Conservation (phyloP, 495 filamentous ascomycete genomes). For the Penicillium cinerascens region DNA sequence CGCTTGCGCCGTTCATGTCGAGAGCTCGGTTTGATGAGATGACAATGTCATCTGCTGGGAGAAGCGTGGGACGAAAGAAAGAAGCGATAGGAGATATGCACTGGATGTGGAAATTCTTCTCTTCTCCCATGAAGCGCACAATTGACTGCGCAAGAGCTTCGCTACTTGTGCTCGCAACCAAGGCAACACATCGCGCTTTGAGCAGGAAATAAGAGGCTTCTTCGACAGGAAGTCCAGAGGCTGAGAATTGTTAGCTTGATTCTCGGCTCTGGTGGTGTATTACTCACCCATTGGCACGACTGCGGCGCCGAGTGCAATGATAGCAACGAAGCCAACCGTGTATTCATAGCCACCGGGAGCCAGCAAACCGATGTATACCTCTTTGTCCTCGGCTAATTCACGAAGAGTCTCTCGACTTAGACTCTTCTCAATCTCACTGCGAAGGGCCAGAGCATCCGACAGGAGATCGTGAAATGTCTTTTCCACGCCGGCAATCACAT, state of each 20-base stretch:
- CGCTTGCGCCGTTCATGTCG: slow-evolving; percentile 24
- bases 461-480: slow-evolving; percentile 26
- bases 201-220: slow-evolving; percentile 44
- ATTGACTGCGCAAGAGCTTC: slow-evolving; percentile 15
- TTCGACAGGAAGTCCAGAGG: slow-evolving; percentile 28
- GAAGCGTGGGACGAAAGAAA: slow-evolving; percentile 7
- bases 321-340: slow-evolving; percentile 42
- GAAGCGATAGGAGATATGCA: slow-evolving; percentile 22
- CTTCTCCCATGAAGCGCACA: slow-evolving; percentile 11
- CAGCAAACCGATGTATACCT: slow-evolving; percentile 45
- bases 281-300: slow-evolving; percentile 31
- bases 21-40: slow-evolving; percentile 26
- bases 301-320: slow-evolving; percentile 43
- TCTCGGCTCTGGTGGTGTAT: background rate
- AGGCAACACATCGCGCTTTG: slow-evolving; percentile 27
- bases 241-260: slow-evolving; percentile 6
- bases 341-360: slow-evolving; percentile 49
- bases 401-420: slow-evolving; percentile 10
- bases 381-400: slow-evolving; percentile 30
- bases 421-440: slow-evolving; percentile 9
- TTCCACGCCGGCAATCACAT: slow-evolving; percentile 26
- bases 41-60: slow-evolving; percentile 8
- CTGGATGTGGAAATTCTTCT: slow-evolving; percentile 15
- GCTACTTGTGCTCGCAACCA: slow-evolving; percentile 17
- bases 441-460: slow-evolving; percentile 20